Evolutionary conservation across 192 early-diverging fungal species (phyloP), one percentile per base, ranked within the genome.

Genomic region (Backusella psychrophila): DNA sequence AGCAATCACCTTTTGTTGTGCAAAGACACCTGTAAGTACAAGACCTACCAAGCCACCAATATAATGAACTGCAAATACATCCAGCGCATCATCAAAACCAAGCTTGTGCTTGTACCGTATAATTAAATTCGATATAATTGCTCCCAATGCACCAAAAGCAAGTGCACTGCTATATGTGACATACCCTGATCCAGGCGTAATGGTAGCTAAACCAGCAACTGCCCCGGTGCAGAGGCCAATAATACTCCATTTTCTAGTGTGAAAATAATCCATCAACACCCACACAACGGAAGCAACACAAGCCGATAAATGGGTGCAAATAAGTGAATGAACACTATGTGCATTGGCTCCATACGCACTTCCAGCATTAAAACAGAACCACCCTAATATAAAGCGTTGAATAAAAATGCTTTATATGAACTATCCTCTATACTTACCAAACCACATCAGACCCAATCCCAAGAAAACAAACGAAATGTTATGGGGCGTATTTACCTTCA

Each of bases 191-290:
- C 90, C 95, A 0, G 96, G 96, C 17, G 96, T 97, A 72, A 97
- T 92, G 53, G 90, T 93, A 0, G 95, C 96, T 77, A 97, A 87
- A 17, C 93, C 96, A 19, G 93, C 93, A 11, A 97, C 92, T 15
- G 94, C 95, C 46, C 96, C 96, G 11, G 91, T 91, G 84, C 95
- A 97, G 77, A 94, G 92, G n/a, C 92, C 95, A 63, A 97, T 89
- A 71, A 89, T 89, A 3, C 91, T 92, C 78, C 90, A 85, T 84
- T 94, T 94, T 75, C 87, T 83, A 76, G 88, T 86, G 72, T 85
- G 78, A 42, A 88, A 80, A 81, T 90, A 94, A 42, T 95, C 93
- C 80, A 92, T 77, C 38, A 91, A 77, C 63, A 92, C 83, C 91
- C 92, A 96, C 26, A 91, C 86, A 36, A 95, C 63, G 12, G 84